phyloP scores from a whole-genome alignment of 495 filamentous ascomycete genomes.

The Jackrogersella minutella region DNA sequence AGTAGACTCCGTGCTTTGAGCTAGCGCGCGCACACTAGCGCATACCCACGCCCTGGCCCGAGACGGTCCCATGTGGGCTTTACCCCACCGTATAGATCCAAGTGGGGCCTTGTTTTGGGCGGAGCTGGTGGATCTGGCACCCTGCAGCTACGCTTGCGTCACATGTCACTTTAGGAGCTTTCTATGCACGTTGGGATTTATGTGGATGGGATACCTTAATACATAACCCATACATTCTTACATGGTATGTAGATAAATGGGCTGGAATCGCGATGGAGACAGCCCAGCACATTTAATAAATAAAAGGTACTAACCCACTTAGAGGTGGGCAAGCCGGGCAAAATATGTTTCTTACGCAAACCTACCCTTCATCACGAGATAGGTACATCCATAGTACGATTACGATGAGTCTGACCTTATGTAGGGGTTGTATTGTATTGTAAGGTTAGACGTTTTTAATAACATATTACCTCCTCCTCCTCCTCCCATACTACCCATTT shows the following conservation, averaged over 20 bases:
- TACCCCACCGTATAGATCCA: conserved; percentile 34
- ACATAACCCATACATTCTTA: too few relatives aligned
- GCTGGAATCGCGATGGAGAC: conserved; percentile 22
- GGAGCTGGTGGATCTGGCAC: conserved; percentile 34
- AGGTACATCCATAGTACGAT: neutral
- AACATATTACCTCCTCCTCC: too few relatives aligned
- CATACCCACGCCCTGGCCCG: conserved; percentile 37
- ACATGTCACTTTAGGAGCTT: conserved; percentile 34
- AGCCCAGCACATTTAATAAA: neutral
- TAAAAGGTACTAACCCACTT: conserved; percentile 9
- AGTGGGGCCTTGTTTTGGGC: conserved; percentile 25
- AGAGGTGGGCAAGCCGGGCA: neutral
- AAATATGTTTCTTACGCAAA: neutral
- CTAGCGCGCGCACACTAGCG: neutral
- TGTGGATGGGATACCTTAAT: too few relatives aligned
- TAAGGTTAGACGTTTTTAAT: neutral
- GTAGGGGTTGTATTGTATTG: neutral
- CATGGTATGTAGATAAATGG: too few relatives aligned
- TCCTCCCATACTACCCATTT: too few relatives aligned
- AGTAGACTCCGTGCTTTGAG: too few relatives aligned
- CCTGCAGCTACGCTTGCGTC: conserved; percentile 41
- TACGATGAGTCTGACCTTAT: neutral
- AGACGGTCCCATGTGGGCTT: conserved; percentile 37
- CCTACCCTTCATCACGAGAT: conserved; percentile 1
- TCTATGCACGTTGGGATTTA: conserved; percentile 23